Evolutionary conservation across 768 basidiomycete genomes (phyloP).

Genomic region (Gloeophyllum trabeum): DNA sequence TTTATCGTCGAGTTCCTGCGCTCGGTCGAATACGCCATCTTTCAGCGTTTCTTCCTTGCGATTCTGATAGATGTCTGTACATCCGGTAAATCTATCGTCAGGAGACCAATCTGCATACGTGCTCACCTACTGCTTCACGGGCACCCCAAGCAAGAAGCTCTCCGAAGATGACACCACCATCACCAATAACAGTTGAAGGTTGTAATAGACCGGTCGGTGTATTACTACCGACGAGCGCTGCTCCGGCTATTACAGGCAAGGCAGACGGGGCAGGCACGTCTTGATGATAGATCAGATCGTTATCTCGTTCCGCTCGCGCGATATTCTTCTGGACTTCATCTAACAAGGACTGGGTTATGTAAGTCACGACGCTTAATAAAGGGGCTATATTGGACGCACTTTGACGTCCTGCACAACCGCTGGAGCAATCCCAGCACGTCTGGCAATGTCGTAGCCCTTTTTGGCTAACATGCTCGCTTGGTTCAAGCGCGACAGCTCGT

Average conservation of each 20-base stretch:
- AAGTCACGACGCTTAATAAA: background rate
- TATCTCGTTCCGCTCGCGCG: slow-evolving; percentile 74
- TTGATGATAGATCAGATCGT: slow-evolving; percentile 91
- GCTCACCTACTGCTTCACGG: slow-evolving; percentile 77
- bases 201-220: slow-evolving; percentile 47
- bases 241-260: slow-evolving; percentile 52
- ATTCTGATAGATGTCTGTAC: slow-evolving; percentile 75
- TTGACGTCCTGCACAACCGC: slow-evolving; percentile 71
- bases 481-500: slow-evolving; percentile 70
- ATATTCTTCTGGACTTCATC: slow-evolving; percentile 59
- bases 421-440: slow-evolving; percentile 46
- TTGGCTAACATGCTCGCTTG: slow-evolving; percentile 60
- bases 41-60: slow-evolving; percentile 60
- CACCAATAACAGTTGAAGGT: slow-evolving; percentile 40
- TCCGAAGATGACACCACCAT: slow-evolving; percentile 54
- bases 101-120: no score
- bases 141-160: slow-evolving; percentile 82
- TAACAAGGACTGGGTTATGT: slow-evolving; percentile 51
- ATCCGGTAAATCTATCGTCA: no score
- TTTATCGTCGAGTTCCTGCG: slow-evolving; percentile 50
- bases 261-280: slow-evolving; percentile 67
- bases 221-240: slow-evolving; percentile 51
- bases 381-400: slow-evolving; percentile 26
- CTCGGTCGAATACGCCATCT: slow-evolving; percentile 50
- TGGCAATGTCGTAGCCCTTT: slow-evolving; percentile 56